These are phyloP conservation scores for Geotrichum citri-aurantii DNA, from an alignment of 1,139 yeast genomes.

Conservation along the genomic window DNA sequence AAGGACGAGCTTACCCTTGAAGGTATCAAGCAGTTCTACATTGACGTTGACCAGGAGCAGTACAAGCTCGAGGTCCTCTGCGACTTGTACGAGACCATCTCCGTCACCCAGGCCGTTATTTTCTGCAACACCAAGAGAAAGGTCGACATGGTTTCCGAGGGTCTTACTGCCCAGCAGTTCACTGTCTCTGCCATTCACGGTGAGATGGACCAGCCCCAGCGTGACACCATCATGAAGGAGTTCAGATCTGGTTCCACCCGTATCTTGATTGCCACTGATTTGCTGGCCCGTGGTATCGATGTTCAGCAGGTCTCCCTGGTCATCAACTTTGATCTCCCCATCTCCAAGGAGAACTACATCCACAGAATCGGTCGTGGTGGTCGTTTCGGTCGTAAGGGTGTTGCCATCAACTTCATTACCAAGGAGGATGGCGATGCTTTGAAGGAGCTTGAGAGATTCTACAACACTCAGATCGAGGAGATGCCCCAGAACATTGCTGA, in stretches of 20 bases:
- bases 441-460: slow-evolving; percentile 68
- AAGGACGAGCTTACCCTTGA: slow-evolving; percentile 97
- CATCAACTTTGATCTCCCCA: slow-evolving; percentile 95
- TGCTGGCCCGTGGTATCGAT: slow-evolving; percentile 99
- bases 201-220: slow-evolving; percentile 92
- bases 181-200: slow-evolving; percentile 98
- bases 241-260: slow-evolving; percentile 98
- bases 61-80: slow-evolving; percentile 94
- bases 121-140: slow-evolving; percentile 99
- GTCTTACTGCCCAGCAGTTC: slow-evolving; percentile 79
- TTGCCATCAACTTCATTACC: slow-evolving; percentile 83
- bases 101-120: slow-evolving; percentile 98
- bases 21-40: slow-evolving; percentile 96
- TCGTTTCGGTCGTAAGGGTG: slow-evolving; percentile 93
- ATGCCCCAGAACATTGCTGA: slow-evolving; percentile 78
- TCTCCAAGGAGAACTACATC: slow-evolving; percentile 96
- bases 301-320: slow-evolving; percentile 98
- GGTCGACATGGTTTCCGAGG: slow-evolving; percentile 90
- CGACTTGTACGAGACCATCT: slow-evolving; percentile 94
- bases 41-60: slow-evolving; percentile 88
- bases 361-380: slow-evolving; percentile 98
- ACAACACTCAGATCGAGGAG: slow-evolving; percentile 71
- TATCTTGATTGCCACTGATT: slow-evolving; percentile 93
- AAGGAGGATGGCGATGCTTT: slow-evolving; percentile 55
- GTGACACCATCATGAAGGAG: slow-evolving; percentile 98